Conservation (phyloP, 805 yeast genomes). For the Zygosaccharomyces bisporus region DNA sequence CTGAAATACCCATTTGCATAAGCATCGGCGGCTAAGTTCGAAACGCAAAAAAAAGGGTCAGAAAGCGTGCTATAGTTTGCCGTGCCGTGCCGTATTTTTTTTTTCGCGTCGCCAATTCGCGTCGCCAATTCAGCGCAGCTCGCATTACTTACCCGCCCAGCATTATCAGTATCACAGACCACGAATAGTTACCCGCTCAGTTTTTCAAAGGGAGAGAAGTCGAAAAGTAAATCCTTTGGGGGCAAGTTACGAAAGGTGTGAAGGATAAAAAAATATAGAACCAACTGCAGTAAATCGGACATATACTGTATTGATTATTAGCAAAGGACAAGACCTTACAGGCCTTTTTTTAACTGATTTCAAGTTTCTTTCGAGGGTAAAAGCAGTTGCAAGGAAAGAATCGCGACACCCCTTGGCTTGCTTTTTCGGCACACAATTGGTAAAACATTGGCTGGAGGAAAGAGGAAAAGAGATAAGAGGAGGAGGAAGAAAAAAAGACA, state of each 20-base stretch:
- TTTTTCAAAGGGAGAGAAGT: background rate
- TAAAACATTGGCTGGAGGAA: background rate
- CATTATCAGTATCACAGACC: background rate
- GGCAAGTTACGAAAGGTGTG: background rate
- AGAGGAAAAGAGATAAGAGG: background rate
- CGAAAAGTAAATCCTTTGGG: background rate
- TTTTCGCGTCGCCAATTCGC: background rate
- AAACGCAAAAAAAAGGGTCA: no score
- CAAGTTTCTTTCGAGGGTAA: background rate
- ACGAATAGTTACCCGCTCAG: slow-evolving; percentile 1
- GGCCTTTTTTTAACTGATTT: background rate
- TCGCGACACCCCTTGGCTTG: background rate
- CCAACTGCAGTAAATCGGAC: background rate
- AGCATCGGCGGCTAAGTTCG: no score
- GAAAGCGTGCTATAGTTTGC: no score
- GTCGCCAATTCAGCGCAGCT: no score
- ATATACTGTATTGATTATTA: background rate
- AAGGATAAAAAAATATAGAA: background rate
- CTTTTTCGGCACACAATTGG: slow-evolving; percentile 1
- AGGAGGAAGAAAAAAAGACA: background rate
- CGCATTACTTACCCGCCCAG: background rate
- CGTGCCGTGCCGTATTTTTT: no score
- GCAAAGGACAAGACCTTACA: background rate
- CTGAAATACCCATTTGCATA: no score
- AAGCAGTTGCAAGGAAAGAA: background rate